Evolutionary conservation across 2,329 filamentous ascomycete genomes (phyloP).

Genomic region (Nothopassalora personata): DNA sequence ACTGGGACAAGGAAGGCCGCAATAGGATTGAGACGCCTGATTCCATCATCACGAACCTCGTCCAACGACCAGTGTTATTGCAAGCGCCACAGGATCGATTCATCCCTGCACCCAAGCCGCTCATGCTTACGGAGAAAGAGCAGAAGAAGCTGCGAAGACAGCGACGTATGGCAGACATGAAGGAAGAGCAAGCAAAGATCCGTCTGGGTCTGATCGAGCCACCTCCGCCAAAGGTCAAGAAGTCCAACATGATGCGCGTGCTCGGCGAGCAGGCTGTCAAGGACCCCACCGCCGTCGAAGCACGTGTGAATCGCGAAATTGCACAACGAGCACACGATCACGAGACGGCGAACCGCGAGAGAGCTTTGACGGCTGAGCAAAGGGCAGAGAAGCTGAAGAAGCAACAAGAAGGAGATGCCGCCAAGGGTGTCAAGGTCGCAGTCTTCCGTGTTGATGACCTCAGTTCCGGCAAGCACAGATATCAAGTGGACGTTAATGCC

Average conservation of each 20-base stretch:
- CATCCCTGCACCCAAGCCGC: slow-evolving; percentile 71
- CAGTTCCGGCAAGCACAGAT: slow-evolving; percentile 86
- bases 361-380: slow-evolving; percentile 84
- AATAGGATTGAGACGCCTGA: slow-evolving; percentile 74
- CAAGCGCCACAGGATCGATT: slow-evolving; percentile 89
- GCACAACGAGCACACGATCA: slow-evolving; percentile 78
- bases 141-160: slow-evolving; percentile 86
- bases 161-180: slow-evolving; percentile 83
- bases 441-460: slow-evolving; percentile 87
- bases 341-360: slow-evolving; percentile 70
- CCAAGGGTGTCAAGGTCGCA: slow-evolving; percentile 76
- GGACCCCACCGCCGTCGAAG: slow-evolving; percentile 94
- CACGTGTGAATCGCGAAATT: slow-evolving; percentile 87
- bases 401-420: slow-evolving; percentile 83
- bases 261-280: slow-evolving; percentile 88
- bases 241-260: slow-evolving; percentile 95
- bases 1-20: slow-evolving; percentile 56
- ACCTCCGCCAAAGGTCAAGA: slow-evolving; percentile 92
- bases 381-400: slow-evolving; percentile 72
- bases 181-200: slow-evolving; percentile 95
- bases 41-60: slow-evolving; percentile 80
- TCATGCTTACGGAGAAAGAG: slow-evolving; percentile 88
- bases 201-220: slow-evolving; percentile 83
- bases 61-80: slow-evolving; percentile 87
- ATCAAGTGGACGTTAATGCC: slow-evolving; percentile 87